These are phyloP conservation scores for Cicer pinnatifidum DNA, from an alignment of 306 rosid genomes.

Conservation along the genomic window DNA sequence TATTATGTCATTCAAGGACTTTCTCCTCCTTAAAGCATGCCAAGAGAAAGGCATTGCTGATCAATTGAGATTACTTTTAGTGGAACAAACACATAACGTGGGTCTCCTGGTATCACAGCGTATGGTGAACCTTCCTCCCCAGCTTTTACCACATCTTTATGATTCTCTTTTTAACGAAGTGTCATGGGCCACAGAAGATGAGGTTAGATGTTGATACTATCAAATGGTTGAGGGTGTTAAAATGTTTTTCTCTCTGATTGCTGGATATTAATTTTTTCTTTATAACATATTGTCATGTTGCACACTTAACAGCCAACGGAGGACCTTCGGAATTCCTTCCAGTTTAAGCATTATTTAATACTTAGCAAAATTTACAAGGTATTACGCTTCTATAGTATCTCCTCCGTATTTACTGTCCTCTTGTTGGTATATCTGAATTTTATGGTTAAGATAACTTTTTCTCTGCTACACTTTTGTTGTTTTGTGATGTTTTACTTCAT, in stretches of 20 bases:
- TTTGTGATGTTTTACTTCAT: conserved; percentile 19
- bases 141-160: conserved; percentile 86
- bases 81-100: conserved; percentile 57
- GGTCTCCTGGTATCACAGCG: conserved; percentile 84
- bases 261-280: too few relatives aligned
- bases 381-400: conserved; percentile 46
- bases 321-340: too few relatives aligned
- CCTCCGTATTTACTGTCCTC: conserved; percentile 3
- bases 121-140: conserved; percentile 77
- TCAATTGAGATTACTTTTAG: conserved; percentile 60
- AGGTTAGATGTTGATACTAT: conserved; percentile 63
- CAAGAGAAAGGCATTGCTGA: conserved; percentile 51
- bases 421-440: conserved; percentile 24
- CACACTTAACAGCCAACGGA: too few relatives aligned
- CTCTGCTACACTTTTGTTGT: conserved; percentile 11
- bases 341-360: conserved; percentile 58
- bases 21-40: conserved; percentile 62
- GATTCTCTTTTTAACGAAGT: conserved; percentile 86
- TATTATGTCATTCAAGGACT: conserved; percentile 60
- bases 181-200: conserved; percentile 91
- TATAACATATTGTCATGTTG: too few relatives aligned
- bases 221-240: conserved; percentile 39
- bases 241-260: too few relatives aligned
- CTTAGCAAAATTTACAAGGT: conserved; percentile 77
- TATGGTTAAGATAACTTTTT: conserved; percentile 18